phyloP scores from a whole-genome alignment of 495 filamentous ascomycete species.

The Hypoxylon crocopeplum region DNA sequence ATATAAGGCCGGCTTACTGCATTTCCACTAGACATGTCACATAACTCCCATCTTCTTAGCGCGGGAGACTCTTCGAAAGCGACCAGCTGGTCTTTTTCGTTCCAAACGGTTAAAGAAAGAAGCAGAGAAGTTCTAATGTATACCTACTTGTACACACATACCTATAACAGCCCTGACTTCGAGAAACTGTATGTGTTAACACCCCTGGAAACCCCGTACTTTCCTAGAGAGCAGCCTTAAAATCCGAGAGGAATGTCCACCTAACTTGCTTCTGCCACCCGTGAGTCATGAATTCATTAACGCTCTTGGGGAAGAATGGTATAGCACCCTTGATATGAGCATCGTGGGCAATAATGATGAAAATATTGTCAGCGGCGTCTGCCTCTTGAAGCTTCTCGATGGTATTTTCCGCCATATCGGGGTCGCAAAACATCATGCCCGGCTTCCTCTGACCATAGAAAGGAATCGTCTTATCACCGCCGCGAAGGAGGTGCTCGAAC shows the following conservation, averaged over 20 bases:
- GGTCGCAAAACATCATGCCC: conserved; percentile 32
- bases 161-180: too few relatives aligned
- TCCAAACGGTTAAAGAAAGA: too few relatives aligned
- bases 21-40: too few relatives aligned
- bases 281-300: conserved; percentile 54
- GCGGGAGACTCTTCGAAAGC: too few relatives aligned
- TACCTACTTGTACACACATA: too few relatives aligned
- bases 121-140: too few relatives aligned
- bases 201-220: too few relatives aligned
- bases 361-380: conserved; percentile 56
- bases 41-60: too few relatives aligned
- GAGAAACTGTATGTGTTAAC: too few relatives aligned
- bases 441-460: conserved; percentile 45
- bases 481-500: conserved; percentile 29
- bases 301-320: conserved; percentile 52
- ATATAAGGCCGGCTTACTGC: too few relatives aligned
- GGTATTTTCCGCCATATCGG: conserved; percentile 41
- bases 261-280: conserved; percentile 46
- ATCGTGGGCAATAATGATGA: conserved; percentile 62
- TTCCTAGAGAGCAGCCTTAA: too few relatives aligned
- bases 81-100: too few relatives aligned
- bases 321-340: conserved; percentile 44
- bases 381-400: conserved; percentile 50
- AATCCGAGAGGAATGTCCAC: conserved; percentile 59
- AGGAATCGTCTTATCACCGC: conserved; percentile 34